Conservation (phyloP, 2,329 filamentous ascomycete species). For the Magnaporthiopsis rhizophila region DNA sequence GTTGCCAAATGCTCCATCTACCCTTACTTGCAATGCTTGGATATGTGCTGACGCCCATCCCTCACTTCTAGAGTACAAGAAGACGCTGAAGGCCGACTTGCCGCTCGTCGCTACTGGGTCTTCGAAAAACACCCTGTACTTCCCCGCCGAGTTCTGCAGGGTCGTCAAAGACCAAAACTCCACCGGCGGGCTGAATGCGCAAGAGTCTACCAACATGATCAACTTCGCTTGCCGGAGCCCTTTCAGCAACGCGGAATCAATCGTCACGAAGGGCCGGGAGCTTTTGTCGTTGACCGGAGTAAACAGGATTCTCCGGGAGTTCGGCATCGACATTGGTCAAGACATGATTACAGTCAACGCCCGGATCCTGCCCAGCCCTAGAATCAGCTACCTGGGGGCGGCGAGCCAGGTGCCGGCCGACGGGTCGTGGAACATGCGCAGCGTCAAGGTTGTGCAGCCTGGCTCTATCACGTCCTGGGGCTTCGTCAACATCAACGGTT, state of each 20-base stretch:
- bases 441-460: conserved; percentile 45
- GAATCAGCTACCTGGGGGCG: conserved; percentile 45
- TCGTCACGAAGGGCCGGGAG: conserved; percentile 47
- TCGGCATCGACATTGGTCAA: conserved; percentile 55
- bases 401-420: conserved; percentile 26
- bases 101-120: conserved; percentile 63
- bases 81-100: conserved; percentile 25
- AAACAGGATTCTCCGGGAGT: conserved; percentile 39
- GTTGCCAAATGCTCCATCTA: conserved; percentile 11
- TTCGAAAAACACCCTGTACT: conserved; percentile 46
- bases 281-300: conserved; percentile 43
- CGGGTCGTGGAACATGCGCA: conserved; percentile 65
- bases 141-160: conserved; percentile 58
- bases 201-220: conserved; percentile 64
- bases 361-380: conserved; percentile 56
- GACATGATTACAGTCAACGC: conserved; percentile 64
- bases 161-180: conserved; percentile 58
- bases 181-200: conserved; percentile 47
- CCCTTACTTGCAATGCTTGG: too few species aligned
- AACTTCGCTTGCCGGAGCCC: conserved; percentile 62
- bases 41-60: neutral
- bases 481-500: conserved; percentile 23
- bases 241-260: conserved; percentile 57
- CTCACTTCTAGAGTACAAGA: conserved; percentile 18
- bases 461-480: conserved; percentile 49